phyloP scores from a whole-genome alignment of 192 early-diverging fungal genomes.

The Paraglomus brasilianum region DNA sequence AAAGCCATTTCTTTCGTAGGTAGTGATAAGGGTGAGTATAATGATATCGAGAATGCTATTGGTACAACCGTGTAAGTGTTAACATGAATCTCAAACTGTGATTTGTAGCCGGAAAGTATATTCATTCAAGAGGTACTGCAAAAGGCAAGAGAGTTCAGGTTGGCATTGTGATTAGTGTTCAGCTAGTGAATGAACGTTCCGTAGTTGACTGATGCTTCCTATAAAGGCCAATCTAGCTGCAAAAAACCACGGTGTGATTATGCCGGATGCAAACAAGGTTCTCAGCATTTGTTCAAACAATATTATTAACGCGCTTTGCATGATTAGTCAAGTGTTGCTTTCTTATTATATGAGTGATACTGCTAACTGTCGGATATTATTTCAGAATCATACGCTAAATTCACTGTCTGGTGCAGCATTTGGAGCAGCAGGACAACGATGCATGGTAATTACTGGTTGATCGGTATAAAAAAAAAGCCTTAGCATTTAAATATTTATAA shows the following conservation, averaged over 20 bases:
- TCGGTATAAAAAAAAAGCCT: too few relatives aligned
- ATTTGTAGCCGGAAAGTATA: conserved; percentile 74
- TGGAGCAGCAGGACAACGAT: conserved; percentile 96
- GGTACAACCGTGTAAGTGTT: not conserved
- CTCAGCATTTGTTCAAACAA: too few relatives aligned
- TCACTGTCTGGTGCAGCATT: conserved; percentile 91
- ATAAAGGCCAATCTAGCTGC: conserved; percentile 84
- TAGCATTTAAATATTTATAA: too few relatives aligned
- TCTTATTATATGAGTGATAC: too few relatives aligned
- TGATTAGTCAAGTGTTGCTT: too few relatives aligned
- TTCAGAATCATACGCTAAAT: conserved; percentile 84
- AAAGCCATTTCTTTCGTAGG: conserved; percentile 95
- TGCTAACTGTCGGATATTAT: too few relatives aligned
- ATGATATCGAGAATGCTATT: not conserved
- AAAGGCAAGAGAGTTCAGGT: conserved; percentile 94
- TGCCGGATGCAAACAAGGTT: conserved; percentile 88
- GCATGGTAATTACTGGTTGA: conserved; percentile 61
- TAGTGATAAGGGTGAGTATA: conserved; percentile 57
- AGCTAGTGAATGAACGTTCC: not conserved
- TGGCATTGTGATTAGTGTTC: not conserved
- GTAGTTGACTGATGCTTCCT: conserved; percentile 6
- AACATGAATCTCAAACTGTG: not conserved
- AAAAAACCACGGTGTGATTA: conserved; percentile 96
- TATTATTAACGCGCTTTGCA: too few relatives aligned
- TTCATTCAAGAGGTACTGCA: conserved; percentile 79